These are phyloP conservation scores for Phytophthora syringae DNA, from an alignment of 352 stramenopile species.

Conservation along the genomic window DNA sequence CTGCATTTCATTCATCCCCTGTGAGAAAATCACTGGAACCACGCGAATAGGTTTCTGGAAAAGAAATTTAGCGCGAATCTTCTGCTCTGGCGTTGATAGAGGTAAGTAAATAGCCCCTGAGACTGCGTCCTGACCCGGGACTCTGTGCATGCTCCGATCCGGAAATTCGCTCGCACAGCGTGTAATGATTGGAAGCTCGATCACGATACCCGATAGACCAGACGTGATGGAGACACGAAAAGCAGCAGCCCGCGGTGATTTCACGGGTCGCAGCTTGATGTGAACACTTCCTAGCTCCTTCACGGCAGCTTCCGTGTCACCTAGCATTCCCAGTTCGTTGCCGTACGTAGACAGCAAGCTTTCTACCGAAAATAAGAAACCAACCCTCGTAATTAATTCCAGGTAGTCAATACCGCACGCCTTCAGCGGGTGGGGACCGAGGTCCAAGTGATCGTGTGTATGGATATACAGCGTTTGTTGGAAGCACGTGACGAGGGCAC, in stretches of 20 bases:
- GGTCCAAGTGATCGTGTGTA: conserved; percentile 55
- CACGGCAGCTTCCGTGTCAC: conserved; percentile 83
- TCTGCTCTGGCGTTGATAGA: conserved; percentile 53
- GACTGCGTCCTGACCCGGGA: conserved; percentile 76
- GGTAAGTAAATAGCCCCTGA: conserved; percentile 76
- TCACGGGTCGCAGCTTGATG: conserved; percentile 76
- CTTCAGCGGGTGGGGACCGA: conserved; percentile 43
- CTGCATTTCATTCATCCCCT: conserved; percentile 95
- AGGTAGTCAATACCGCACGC: conserved; percentile 65
- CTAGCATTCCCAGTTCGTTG: conserved; percentile 86
- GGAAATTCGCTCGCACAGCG: conserved; percentile 44
- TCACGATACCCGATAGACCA: conserved; percentile 58
- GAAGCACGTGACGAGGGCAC: conserved; percentile 84
- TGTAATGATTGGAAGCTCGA: conserved; percentile 81
- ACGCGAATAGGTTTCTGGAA: conserved; percentile 67
- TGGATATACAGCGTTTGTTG: conserved; percentile 87
- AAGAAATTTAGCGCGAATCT: conserved; percentile 60
- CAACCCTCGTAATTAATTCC: conserved; percentile 69
- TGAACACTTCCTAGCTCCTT: conserved; percentile 72
- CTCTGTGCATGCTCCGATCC: conserved; percentile 71
- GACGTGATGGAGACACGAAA: conserved; percentile 82
- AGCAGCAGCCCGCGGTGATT: conserved; percentile 60
- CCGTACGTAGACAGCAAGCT: conserved; percentile 87
- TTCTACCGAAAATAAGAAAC: conserved; percentile 87
- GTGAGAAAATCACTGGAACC: conserved; percentile 84